These are phyloP conservation scores for Sphaerulina musiva DNA, from an alignment of 2,329 filamentous ascomycete genomes.

Conservation along the genomic window DNA sequence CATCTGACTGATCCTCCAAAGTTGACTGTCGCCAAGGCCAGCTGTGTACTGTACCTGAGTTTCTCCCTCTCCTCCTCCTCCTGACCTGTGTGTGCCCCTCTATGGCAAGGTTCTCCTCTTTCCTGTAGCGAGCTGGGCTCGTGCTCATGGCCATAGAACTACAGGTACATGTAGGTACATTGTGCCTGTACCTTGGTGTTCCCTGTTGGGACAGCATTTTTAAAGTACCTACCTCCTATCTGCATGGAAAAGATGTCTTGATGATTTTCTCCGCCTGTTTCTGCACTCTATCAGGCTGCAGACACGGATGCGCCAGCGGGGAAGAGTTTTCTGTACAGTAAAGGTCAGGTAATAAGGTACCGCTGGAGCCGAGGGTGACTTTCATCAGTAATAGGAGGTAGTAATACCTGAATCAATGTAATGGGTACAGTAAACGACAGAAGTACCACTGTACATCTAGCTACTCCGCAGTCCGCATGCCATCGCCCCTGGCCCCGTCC, in stretches of 20 bases:
- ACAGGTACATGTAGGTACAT: too few species aligned
- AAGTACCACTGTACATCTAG: slow-evolving; percentile 2
- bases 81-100: background rate
- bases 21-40: background rate
- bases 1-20: too few species aligned
- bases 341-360: too few species aligned
- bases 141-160: background rate
- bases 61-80: background rate
- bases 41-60: background rate
- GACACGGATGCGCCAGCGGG: slow-evolving; percentile 18
- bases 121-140: background rate
- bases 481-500: slow-evolving; percentile 20
- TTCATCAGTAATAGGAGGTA: too few species aligned
- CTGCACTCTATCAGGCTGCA: background rate
- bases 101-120: slow-evolving; percentile 8
- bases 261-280: background rate
- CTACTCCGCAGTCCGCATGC: slow-evolving; percentile 14
- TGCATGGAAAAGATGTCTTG: background rate
- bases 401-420: background rate
- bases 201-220: background rate
- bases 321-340: background rate
- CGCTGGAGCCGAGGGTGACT: too few species aligned
- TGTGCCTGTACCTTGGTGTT: background rate
- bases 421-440: slow-evolving; percentile 5
- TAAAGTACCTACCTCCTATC: too few species aligned